Percentiles rank a stretch among this genome's conserved stretches.
phyloP scores from a whole-genome alignment of 371 early-diverging fungal species.

The Apophysomyces variabilis region DNA sequence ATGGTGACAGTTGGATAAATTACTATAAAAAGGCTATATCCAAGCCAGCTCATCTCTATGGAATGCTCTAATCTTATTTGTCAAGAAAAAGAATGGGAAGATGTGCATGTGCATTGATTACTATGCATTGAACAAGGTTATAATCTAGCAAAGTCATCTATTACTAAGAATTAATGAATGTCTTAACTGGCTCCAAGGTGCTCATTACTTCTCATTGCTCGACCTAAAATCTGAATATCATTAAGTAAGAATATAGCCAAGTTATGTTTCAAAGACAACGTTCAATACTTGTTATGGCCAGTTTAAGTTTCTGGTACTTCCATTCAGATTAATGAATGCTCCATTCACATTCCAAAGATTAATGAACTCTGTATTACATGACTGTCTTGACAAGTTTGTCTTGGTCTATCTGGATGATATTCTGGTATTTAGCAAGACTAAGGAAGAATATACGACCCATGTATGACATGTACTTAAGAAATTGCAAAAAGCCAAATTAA shows the following conservation, averaged over 20 bases:
- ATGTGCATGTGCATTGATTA: conserved; percentile 33
- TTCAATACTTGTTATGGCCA: conserved; percentile 46
- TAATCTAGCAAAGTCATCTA: conserved; percentile 43
- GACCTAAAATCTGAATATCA: conserved; percentile 24
- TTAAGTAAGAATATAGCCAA: conserved; percentile 13
- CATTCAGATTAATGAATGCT: conserved; percentile 44
- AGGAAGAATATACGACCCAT: conserved; percentile 10
- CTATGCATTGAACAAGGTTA: conserved; percentile 41
- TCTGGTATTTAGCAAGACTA: conserved; percentile 12
- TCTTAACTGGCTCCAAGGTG: conserved; percentile 31
- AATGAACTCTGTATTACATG: conserved; percentile 43
- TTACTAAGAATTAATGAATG: conserved; percentile 41
- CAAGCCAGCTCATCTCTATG: conserved; percentile 31
- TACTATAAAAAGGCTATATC: conserved; percentile 15
- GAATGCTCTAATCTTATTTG: conserved; percentile 20
- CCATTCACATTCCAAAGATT: conserved; percentile 33
- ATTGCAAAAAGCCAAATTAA: conserved; percentile 34
- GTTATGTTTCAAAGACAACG: conserved; percentile 28
- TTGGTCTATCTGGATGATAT: conserved; percentile 18
- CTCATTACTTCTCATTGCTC: conserved; percentile 14
- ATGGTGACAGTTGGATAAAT: conserved; percentile 23
- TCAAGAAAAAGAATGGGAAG: conserved; percentile 55
- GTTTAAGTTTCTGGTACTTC: conserved; percentile 51
- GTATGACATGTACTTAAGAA: conserved; percentile 33
- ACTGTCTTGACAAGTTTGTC: conserved; percentile 43